phyloP scores from a whole-genome alignment of 2,329 filamentous ascomycete species.

The Aurifilum marmelostoma region DNA sequence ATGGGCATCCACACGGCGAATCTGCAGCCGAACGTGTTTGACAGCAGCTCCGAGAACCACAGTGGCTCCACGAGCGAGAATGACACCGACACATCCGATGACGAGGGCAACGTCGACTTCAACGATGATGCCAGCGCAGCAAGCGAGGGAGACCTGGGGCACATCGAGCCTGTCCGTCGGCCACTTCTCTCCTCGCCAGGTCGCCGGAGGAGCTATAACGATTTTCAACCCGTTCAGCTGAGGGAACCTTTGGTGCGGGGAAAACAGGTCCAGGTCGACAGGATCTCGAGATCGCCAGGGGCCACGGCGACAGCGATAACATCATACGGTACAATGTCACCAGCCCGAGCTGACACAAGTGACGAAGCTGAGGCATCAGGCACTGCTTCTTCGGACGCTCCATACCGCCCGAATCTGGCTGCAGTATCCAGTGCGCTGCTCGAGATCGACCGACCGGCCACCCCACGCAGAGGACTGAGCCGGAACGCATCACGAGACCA shows the following conservation, averaged over 20 bases:
- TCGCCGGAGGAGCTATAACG: slow-evolving; percentile 47
- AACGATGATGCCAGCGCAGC: slow-evolving; percentile 44
- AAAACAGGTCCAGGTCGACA: slow-evolving; percentile 24
- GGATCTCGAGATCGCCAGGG: slow-evolving; percentile 16
- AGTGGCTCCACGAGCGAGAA: slow-evolving; percentile 34
- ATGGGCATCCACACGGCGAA: slow-evolving; percentile 78
- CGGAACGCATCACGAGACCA: slow-evolving; percentile 16
- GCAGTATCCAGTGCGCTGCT: slow-evolving; percentile 16
- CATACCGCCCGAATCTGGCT: slow-evolving; percentile 10
- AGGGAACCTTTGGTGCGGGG: slow-evolving; percentile 16
- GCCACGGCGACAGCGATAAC: background rate
- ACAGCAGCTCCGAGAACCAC: slow-evolving; percentile 37
- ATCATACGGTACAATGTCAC: slow-evolving; percentile 21
- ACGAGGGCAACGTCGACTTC: slow-evolving; percentile 38
- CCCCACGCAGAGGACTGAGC: slow-evolving; percentile 15
- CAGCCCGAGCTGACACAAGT: background rate
- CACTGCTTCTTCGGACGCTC: slow-evolving; percentile 7
- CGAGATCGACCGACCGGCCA: slow-evolving; percentile 14
- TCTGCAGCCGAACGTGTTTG: slow-evolving; percentile 64
- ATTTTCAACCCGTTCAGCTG: slow-evolving; percentile 30
- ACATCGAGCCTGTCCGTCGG: slow-evolving; percentile 38
- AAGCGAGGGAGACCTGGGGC: slow-evolving; percentile 47
- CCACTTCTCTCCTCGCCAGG: slow-evolving; percentile 34
- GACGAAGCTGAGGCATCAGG: slow-evolving; percentile 6
- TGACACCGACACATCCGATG: slow-evolving; percentile 33